Evolutionary conservation across 2,329 filamentous ascomycete species (phyloP), one percentile per base, ranked within the genome.

Genomic region (Paecilomyces sp.): DNA sequence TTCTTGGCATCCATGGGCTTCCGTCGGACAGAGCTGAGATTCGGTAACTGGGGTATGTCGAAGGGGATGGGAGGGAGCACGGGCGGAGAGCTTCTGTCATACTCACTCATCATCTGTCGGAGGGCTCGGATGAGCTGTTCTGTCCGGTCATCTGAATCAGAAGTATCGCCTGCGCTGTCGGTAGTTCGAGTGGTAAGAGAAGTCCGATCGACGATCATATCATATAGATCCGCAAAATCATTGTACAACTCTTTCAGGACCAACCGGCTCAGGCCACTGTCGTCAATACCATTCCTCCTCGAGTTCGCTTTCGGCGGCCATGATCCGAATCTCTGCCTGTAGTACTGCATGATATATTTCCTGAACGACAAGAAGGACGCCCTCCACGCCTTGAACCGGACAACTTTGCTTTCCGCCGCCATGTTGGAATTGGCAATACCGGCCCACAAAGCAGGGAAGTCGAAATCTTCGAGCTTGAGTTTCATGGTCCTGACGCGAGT

Each of bases 51-150:
- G 2, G 94, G 93, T 3, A 91, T 80, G 70, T 97, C 93, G 69
- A 93, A 97, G 0, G 94, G 93, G 58, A 97, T 86, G 0, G 93
- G 91, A 0, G 94, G 94, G 61, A 93, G 85, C 0, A 97, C 92
- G 0, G 94, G 94, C 1, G 93, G 91, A 13, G 88, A 90, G 8
- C 90, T 93, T 61, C 89, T 86, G 71, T 99, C 94, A 69, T 92
- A 97, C 75, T 97, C 93, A 65, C 85, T 87, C 63, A 97, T 81
- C 12, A 97, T 84, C 63, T 87, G 88, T 58, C 93, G 86, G 54
- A 97, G 79, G 1, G 90, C 91, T 47, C 87, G 83, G 28, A 85
- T 80, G 11, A 85, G 81, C 25, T 88, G 83, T 62, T 88, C 85
- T 24, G 82, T 79, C 3, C 72, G 64, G 54, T 78, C 76, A 12